Evolutionary conservation across 2,329 filamentous ascomycete species (phyloP).

Genomic region (Penicillium sp.): DNA sequence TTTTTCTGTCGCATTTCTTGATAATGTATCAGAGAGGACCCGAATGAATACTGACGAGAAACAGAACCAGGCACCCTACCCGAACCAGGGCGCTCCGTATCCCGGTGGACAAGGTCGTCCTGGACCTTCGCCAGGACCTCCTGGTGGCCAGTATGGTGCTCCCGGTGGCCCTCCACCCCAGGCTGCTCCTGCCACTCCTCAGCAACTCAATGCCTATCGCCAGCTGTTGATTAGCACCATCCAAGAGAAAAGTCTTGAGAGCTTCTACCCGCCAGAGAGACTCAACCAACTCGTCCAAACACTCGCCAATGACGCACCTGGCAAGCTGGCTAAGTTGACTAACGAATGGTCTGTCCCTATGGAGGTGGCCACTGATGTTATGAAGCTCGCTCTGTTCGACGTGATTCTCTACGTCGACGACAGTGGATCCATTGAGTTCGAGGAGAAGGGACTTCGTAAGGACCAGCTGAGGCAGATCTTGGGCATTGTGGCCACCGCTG

Average conservation of each 20-base stretch:
- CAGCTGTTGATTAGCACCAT: conserved; percentile 55
- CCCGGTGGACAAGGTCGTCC: conserved; percentile 24
- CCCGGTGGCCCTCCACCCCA: conserved; percentile 27
- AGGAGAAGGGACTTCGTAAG: conserved; percentile 65
- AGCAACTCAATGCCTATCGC: conserved; percentile 56
- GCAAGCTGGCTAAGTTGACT: conserved; percentile 55
- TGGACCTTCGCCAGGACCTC: conserved; percentile 26
- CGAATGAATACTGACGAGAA: conserved; percentile 7
- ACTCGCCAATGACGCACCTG: conserved; percentile 33
- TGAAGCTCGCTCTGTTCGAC: conserved; percentile 62
- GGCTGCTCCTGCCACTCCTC: conserved; percentile 45
- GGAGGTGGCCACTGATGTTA: conserved; percentile 62
- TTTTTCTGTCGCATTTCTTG: no score
- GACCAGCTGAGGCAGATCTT: conserved; percentile 65
- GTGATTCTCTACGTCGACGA: conserved; percentile 65
- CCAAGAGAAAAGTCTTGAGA: conserved; percentile 59
- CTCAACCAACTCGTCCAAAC: conserved; percentile 33
- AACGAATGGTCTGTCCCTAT: conserved; percentile 56
- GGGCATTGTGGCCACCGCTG: conserved; percentile 61
- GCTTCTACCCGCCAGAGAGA: conserved; percentile 58
- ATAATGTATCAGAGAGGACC: no score
- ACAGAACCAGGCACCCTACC: conserved; percentile 22
- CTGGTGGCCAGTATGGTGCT: conserved; percentile 29
- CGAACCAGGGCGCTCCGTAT: conserved; percentile 34
- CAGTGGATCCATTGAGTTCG: conserved; percentile 68